Evolutionary conservation across 345 rosid species (phyloP).

Genomic region (Arabidopsis arenosa): DNA sequence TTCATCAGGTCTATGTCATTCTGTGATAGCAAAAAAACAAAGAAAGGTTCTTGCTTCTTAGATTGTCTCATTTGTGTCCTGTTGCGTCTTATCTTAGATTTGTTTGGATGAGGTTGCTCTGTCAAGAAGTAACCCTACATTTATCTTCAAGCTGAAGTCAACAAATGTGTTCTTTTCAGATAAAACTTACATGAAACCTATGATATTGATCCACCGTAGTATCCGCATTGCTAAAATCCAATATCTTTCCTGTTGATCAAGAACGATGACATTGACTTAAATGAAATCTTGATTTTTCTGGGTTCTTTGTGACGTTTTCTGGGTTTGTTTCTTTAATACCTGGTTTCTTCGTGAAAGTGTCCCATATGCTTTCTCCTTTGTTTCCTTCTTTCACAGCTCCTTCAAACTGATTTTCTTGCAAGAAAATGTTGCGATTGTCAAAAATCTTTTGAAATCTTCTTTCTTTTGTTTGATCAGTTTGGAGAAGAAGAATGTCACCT

Average conservation of each 20-base stretch:
- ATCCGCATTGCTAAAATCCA: constrained; percentile 98
- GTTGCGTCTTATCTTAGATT: constrained; percentile 32
- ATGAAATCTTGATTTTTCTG: not conserved
- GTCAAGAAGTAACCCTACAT: constrained; percentile 37
- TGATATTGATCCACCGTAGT: constrained; percentile 92
- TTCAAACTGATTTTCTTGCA: constrained; percentile 65
- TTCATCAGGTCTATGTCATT: constrained; percentile 84
- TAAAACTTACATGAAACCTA: constrained; percentile 62
- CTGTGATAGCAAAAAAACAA: constrained; percentile 47
- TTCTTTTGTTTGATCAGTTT: constrained; percentile 20
- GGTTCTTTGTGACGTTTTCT: not conserved
- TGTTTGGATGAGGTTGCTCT: constrained; percentile 40
- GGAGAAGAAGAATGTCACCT: constrained; percentile 52
- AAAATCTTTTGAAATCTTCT: not conserved
- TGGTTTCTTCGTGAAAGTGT: constrained; percentile 76
- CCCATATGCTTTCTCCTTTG: constrained; percentile 91
- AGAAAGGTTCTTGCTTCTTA: constrained; percentile 28
- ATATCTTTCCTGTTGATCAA: constrained; percentile 65
- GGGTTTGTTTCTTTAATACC: constrained; percentile 48
- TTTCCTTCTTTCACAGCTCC: constrained; percentile 91
- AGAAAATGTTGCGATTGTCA: constrained; percentile 19
- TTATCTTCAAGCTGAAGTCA: constrained; percentile 36
- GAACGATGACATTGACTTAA: not conserved
- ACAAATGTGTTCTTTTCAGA: not conserved
- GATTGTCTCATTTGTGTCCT: constrained; percentile 22